phyloP scores from a whole-genome alignment of 2,329 filamentous ascomycete species.

The Neurospora sp. region DNA sequence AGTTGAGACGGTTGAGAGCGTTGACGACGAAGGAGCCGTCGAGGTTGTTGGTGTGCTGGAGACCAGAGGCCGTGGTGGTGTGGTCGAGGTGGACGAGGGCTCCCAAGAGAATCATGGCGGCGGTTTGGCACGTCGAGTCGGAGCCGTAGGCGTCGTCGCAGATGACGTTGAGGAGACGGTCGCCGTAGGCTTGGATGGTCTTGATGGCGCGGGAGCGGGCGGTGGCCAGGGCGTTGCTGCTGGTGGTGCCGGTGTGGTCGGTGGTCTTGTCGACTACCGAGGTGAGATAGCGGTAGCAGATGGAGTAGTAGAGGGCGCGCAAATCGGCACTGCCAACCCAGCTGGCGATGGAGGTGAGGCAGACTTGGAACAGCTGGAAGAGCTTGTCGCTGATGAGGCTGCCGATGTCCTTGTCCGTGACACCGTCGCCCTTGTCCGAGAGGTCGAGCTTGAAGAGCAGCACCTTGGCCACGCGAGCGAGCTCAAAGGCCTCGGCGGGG shows the following conservation, averaged over 20 bases:
- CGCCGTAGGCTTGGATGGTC: conserved; percentile 57
- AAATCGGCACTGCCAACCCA: conserved; percentile 61
- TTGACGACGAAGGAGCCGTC: conserved; percentile 54
- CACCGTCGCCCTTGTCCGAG: conserved; percentile 20
- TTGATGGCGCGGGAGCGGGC: conserved; percentile 57
- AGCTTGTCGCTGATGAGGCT: conserved; percentile 81
- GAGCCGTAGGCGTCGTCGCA: conserved; percentile 91
- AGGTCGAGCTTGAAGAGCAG: conserved; percentile 64
- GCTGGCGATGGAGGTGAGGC: conserved; percentile 67
- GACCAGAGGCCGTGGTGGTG: conserved; percentile 38
- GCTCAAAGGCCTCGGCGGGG: conserved; percentile 59
- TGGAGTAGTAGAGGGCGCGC: conserved; percentile 80
- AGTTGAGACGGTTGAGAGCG: conserved; percentile 74
- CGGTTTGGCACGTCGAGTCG: conserved; percentile 70
- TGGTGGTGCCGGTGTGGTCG: conserved; percentile 2
- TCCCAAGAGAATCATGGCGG: conserved; percentile 76
- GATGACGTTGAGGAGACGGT: conserved; percentile 71
- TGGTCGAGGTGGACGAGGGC: conserved; percentile 69
- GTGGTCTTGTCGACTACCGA: conserved; percentile 46
- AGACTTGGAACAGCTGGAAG: conserved; percentile 83
- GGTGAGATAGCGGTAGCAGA: conserved; percentile 76
- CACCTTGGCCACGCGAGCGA: conserved; percentile 66
- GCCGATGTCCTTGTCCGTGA: conserved; percentile 32
- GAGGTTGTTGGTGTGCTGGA: neutral
- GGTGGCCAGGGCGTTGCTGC: conserved; percentile 33